Percentiles rank a stretch among this genome's conserved stretches.
Conservation (phyloP, 441 rosid species). For the Adansonia gregorii region DNA sequence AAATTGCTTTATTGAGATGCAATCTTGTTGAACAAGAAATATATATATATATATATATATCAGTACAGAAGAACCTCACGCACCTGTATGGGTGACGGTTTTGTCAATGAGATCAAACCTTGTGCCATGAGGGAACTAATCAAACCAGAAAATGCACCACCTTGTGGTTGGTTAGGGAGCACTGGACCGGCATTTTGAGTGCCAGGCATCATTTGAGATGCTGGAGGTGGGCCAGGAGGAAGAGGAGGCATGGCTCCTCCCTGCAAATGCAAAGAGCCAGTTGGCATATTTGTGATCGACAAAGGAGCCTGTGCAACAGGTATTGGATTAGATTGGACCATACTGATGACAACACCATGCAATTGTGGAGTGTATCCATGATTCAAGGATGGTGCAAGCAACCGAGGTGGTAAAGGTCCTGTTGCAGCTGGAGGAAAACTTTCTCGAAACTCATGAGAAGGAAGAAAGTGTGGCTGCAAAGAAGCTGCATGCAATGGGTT, state of each 20-base stretch:
- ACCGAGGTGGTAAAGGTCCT: conserved; percentile 52
- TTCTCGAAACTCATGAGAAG: conserved; percentile 48
- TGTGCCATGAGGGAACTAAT: conserved; percentile 84
- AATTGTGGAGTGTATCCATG: conserved; percentile 57
- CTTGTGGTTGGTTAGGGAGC: conserved; percentile 54
- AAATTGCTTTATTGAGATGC: conserved; percentile 35
- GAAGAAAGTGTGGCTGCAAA: conserved; percentile 50
- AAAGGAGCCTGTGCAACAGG: conserved; percentile 47
- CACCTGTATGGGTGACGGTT: conserved; percentile 76
- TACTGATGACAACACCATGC: conserved; percentile 36
- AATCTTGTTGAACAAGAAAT: conserved; percentile 17
- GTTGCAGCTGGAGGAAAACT: conserved; percentile 44
- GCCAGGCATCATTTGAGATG: conserved; percentile 51
- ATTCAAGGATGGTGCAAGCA: conserved; percentile 41
- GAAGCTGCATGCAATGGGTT: conserved; percentile 50
- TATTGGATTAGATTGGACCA: conserved; percentile 39
- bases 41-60: conserved; percentile 7
- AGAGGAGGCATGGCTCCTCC: conserved; percentile 61
- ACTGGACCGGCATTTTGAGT: conserved; percentile 51
- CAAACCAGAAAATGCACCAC: conserved; percentile 76
- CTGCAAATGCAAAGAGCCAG: conserved; percentile 38
- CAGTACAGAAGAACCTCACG: conserved; percentile 22
- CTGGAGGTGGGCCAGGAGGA: conserved; percentile 59
- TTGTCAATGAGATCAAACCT: conserved; percentile 80
- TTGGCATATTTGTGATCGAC: conserved; percentile 47